phyloP scores from a whole-genome alignment of 2,329 filamentous ascomycete genomes.

The Cladosporium colombiae region DNA sequence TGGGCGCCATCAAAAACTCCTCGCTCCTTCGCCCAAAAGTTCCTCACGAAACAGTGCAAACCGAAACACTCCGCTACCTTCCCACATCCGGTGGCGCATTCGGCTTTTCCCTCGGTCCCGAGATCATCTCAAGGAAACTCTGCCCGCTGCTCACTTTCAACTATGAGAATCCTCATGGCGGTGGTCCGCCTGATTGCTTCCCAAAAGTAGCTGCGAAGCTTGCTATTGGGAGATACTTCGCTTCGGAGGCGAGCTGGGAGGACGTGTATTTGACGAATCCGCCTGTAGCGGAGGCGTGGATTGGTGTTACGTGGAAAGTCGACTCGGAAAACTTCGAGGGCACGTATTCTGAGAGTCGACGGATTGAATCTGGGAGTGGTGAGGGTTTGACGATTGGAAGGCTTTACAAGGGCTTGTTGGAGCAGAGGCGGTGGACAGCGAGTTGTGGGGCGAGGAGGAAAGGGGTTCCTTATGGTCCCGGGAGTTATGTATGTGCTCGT shows the following conservation, averaged over 20 bases:
- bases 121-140: neutral
- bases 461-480: neutral
- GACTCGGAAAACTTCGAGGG: neutral
- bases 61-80: neutral
- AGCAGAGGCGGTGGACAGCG: neutral
- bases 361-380: neutral
- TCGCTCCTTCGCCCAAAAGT: neutral
- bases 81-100: neutral
- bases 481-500: neutral
- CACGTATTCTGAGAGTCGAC: neutral
- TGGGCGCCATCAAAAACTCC: neutral
- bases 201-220: neutral
- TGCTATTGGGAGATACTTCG: neutral
- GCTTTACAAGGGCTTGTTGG: neutral
- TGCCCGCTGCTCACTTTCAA: neutral
- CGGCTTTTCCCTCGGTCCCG: neutral
- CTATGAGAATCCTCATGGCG: neutral
- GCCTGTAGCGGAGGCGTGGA: neutral
- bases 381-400: neutral
- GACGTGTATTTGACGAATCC: neutral
- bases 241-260: neutral
- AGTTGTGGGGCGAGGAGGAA: neutral
- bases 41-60: neutral
- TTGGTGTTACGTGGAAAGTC: neutral
- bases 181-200: neutral